Base-by-base conservation (phyloP, 2,329 filamentous ascomycete genomes). In the Fusarium oxysporum region DNA sequence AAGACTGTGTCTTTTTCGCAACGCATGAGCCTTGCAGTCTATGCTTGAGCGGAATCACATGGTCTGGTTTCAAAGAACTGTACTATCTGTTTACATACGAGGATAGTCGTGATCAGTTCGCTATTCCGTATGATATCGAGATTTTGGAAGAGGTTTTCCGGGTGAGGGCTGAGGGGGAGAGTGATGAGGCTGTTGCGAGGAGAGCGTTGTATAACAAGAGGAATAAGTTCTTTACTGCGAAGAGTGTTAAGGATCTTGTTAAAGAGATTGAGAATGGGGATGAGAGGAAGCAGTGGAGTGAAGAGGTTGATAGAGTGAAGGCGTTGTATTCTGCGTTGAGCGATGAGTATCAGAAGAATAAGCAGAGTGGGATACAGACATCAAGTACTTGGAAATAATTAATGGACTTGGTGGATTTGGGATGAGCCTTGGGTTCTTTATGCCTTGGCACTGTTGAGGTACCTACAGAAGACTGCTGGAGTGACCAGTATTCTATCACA, bases 61-160 rank as follows among this genome's bases (percentile, higher is more conserved):
- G 88, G 88, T 85, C 85, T 14, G 87, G 88, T 2, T 90, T 90
- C 80, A 82, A 81, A 65, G 84, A 87, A 77, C 82, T 90, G 62
- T 89, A 88, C 77, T 89, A 89, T 74, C 80, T 90, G 53, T 90
- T 90, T 78, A 89, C 87, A 0, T 88, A 90, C 75, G 85, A 89
- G 77, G 88, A 90, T 76, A 89, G 85, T 57, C 81, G 87, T 43
- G 87, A 90, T 70, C 74, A 88, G 10, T 89, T 90, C 73, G 77
- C 79, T 6, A 89, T 89, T 62, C 87, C 87, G 5, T 85, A 89
- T 76, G 88, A 90, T 65, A 88, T 90, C 68, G 84, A 89, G 54
- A 90, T 90, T 61, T 73, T 90, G 51, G 81, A 88, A 76, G 80
- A 86, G 62, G 87, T 90, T 3, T 90, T 89, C 72, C 82, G 85